A percentile compares a stretch with the other conserved stretches of the same genome.
These are phyloP conservation scores for Claviceps sorghi DNA, from an alignment of 2,329 filamentous ascomycete species.

Conservation along the genomic window DNA sequence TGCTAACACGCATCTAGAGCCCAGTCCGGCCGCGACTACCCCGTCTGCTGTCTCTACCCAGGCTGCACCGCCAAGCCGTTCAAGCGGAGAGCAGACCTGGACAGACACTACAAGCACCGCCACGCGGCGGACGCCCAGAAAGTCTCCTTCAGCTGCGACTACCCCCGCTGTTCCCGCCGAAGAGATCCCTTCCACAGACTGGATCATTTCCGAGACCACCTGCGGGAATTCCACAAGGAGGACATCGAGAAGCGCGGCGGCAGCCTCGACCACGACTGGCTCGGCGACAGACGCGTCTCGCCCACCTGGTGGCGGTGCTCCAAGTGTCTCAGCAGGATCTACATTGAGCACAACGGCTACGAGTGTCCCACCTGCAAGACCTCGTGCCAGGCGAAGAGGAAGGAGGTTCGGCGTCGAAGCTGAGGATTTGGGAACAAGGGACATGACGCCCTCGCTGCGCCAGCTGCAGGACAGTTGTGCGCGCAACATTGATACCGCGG, in stretches of 20 bases:
- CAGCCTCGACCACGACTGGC: slow-evolving; percentile 22
- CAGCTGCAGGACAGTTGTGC: too few species aligned
- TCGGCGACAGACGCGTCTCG: slow-evolving; percentile 23
- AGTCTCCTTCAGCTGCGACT: slow-evolving; percentile 35
- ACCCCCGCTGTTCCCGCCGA: slow-evolving; percentile 30
- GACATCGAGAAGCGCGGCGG: slow-evolving; percentile 34
- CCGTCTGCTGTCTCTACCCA: slow-evolving; percentile 23
- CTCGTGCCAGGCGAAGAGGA: slow-evolving; percentile 29
- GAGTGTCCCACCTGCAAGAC: slow-evolving; percentile 33
- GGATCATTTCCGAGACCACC: slow-evolving; percentile 44
- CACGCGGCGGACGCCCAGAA: slow-evolving; percentile 29
- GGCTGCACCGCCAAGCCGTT: slow-evolving; percentile 32
- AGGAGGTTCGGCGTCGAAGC: slow-evolving; percentile 18
- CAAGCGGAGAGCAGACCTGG: slow-evolving; percentile 38
- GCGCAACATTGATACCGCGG: too few species aligned
- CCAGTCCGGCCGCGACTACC: slow-evolving; percentile 16
- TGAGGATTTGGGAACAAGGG: too few species aligned
- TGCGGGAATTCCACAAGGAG: slow-evolving; percentile 40
- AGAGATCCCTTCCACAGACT: slow-evolving; percentile 34
- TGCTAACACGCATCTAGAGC: slow-evolving; percentile 1
- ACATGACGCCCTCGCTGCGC: too few species aligned
- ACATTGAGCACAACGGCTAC: slow-evolving; percentile 25
- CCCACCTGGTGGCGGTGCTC: slow-evolving; percentile 39
- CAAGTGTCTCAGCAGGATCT: slow-evolving; percentile 34
- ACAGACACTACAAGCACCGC: slow-evolving; percentile 35